phyloP scores from a whole-genome alignment of 2,329 filamentous ascomycete species.

The Pseudopithomyces chartarum region DNA sequence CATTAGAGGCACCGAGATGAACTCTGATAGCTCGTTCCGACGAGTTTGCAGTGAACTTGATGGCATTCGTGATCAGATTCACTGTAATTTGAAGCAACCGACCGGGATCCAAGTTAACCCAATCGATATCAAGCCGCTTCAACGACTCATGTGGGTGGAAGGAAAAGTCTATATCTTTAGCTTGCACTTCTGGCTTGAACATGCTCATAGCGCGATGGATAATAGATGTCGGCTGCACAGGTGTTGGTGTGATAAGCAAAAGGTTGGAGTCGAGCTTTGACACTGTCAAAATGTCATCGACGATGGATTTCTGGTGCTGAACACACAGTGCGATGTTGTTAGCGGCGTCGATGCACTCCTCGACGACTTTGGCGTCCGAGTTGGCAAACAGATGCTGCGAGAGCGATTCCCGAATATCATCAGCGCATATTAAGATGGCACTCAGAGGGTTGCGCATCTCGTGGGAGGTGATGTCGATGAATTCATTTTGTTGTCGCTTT shows the following conservation, averaged over 20 bases:
- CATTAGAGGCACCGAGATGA: slow-evolving; percentile 37
- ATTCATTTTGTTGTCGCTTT: slow-evolving; percentile 42
- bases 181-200: slow-evolving; percentile 44
- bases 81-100: slow-evolving; percentile 50
- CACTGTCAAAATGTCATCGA: slow-evolving; percentile 42
- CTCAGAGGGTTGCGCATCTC: slow-evolving; percentile 43
- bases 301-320: slow-evolving; percentile 42
- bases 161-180: slow-evolving; percentile 33
- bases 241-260: slow-evolving; percentile 43
- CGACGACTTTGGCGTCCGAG: slow-evolving; percentile 19
- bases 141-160: slow-evolving; percentile 43
- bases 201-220: slow-evolving; percentile 43
- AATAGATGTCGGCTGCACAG: slow-evolving; percentile 42
- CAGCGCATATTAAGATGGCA: slow-evolving; percentile 40
- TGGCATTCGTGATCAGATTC: slow-evolving; percentile 52
- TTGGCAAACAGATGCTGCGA: slow-evolving; percentile 22
- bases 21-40: slow-evolving; percentile 44
- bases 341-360: slow-evolving; percentile 36
- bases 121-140: slow-evolving; percentile 41
- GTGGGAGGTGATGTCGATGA: slow-evolving; percentile 44
- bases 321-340: slow-evolving; percentile 49
- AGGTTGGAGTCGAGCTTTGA: slow-evolving; percentile 39
- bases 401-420: slow-evolving; percentile 36
- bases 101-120: slow-evolving; percentile 49
- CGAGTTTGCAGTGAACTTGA: slow-evolving; percentile 52